A percentile compares a stretch with the other conserved stretches of the same genome.
These are phyloP conservation scores for Singerocomus inundabilis DNA, from an alignment of 1,284 basidiomycete species.

Conservation along the genomic window DNA sequence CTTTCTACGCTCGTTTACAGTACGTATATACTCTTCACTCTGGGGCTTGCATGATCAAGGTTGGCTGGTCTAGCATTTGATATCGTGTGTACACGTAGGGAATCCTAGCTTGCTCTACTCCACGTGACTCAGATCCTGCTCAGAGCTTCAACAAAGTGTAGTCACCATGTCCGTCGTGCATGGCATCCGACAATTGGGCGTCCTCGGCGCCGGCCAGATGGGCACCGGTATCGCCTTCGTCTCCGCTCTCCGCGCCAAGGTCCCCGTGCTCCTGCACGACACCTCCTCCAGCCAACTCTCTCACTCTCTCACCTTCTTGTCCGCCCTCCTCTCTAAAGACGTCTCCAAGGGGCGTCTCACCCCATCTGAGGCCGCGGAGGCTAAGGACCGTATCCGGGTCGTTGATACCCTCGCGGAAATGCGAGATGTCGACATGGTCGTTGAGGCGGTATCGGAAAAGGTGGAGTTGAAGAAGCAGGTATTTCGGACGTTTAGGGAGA, in stretches of 20 bases:
- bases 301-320: slow-evolving; percentile 72
- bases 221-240: slow-evolving; percentile 87
- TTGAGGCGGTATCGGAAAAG: slow-evolving; percentile 93
- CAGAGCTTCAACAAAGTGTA: neutral
- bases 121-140: slow-evolving; percentile 21
- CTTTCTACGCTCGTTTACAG: slow-evolving; percentile 19
- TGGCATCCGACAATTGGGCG: slow-evolving; percentile 66
- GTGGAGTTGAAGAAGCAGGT: slow-evolving; percentile 78
- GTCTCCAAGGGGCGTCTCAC: slow-evolving; percentile 80
- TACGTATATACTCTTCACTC: slow-evolving; percentile 6
- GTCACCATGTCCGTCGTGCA: slow-evolving; percentile 54
- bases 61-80: slow-evolving; percentile 23
- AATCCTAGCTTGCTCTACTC: neutral
- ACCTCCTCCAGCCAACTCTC: slow-evolving; percentile 61
- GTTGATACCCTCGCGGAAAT: slow-evolving; percentile 57
- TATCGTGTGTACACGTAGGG: slow-evolving; percentile 3
- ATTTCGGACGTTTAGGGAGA: slow-evolving; percentile 70
- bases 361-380: slow-evolving; percentile 71
- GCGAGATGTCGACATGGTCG: slow-evolving; percentile 82
- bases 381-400: slow-evolving; percentile 60
- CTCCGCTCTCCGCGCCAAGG: slow-evolving; percentile 74
- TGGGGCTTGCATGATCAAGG: slow-evolving; percentile 13
- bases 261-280: slow-evolving; percentile 77
- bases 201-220: slow-evolving; percentile 86
- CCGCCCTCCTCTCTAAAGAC: slow-evolving; percentile 85